These are phyloP conservation scores for Mycena polygramma DNA, from an alignment of 768 basidiomycete genomes.

Conservation along the genomic window DNA sequence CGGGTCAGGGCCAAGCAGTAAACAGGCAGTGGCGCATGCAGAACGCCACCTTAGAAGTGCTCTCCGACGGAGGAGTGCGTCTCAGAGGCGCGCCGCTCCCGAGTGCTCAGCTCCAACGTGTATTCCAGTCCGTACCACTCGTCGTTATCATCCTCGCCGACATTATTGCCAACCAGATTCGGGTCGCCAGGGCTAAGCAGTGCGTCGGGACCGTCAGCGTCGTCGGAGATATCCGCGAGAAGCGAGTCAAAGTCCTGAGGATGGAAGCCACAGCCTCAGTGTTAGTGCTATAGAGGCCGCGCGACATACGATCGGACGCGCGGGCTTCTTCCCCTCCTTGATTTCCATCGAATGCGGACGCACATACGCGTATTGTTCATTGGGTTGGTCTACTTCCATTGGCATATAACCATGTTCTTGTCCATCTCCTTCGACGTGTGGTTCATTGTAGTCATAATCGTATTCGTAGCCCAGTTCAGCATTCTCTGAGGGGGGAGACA, in stretches of 20 bases:
- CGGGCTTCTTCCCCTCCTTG: slow-evolving; percentile 56
- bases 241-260: slow-evolving; percentile 40
- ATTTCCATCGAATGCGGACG: slow-evolving; percentile 48
- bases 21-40: slow-evolving; percentile 2
- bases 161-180: background rate
- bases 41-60: slow-evolving; percentile 53
- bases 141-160: slow-evolving; percentile 42
- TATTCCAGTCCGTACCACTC: slow-evolving; percentile 62
- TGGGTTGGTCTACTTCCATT: slow-evolving; percentile 9
- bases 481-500: slow-evolving; percentile 20
- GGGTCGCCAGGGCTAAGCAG: slow-evolving; percentile 1
- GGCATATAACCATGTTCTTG: slow-evolving; percentile 34
- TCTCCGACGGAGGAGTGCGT: slow-evolving; percentile 51
- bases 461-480: slow-evolving; percentile 19
- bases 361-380: slow-evolving; percentile 16
- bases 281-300: background rate
- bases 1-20: background rate
- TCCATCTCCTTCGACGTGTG: slow-evolving; percentile 9
- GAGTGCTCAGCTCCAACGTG: slow-evolving; percentile 55
- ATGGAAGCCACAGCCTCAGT: slow-evolving; percentile 7
- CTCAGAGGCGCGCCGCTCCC: slow-evolving; percentile 50
- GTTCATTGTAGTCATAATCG: slow-evolving; percentile 14
- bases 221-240: slow-evolving; percentile 38
- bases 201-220: slow-evolving; percentile 2
- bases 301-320: slow-evolving; percentile 44